Evolutionary conservation across 805 yeast species (phyloP), one percentile per base, ranked within the genome.

Genomic region (Millerago galiae): DNA sequence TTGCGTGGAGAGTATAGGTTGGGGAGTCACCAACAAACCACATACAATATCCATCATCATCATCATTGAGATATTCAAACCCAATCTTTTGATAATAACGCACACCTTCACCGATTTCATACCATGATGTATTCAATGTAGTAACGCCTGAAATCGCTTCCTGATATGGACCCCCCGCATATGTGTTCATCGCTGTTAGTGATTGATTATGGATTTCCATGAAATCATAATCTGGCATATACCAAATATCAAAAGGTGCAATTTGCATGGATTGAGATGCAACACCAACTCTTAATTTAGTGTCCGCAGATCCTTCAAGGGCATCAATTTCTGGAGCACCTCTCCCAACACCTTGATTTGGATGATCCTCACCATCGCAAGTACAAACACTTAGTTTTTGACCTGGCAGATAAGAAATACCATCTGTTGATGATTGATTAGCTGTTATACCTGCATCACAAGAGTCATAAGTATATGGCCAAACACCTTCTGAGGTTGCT

Each of bases 231-330:
- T 73, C 77, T 3, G 79, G 75, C 49, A 55, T 57, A 49, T 72
- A 73, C 79, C 79, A 73, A 33, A 72, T 64, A 53, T 73, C 77
- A 54, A 61, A 62, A 1, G 78, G 79, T 9, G 79, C 79, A 46
- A 73, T 56, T 56, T 73, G 77, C 45, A 68, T 60, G 1, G 78
- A 70, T 48, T 72, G 79, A 1, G 77, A 70, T 3, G 68, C 77
- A 26, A 70, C 63, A 30, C 77, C 77, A 39, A 59, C 48, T 18
- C 45, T 42, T 13, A 53, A 36, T 26, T 42, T 55, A 13, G 65
- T 55, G 34, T 66, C 65, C 21, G 62, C 54, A 35, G 68, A 72
- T 43, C 68, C 77, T 61, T 73, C 78, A 18, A 73, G 48, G 17
- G 68, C 65, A 62, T 73, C 78, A 46, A 73, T 69, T 56, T 70